A percentile compares a stretch with the other conserved stretches of the same genome.
Evolutionary conservation across 495 filamentous ascomycete genomes (phyloP).

Genomic region (Eremomyces bilateralis): DNA sequence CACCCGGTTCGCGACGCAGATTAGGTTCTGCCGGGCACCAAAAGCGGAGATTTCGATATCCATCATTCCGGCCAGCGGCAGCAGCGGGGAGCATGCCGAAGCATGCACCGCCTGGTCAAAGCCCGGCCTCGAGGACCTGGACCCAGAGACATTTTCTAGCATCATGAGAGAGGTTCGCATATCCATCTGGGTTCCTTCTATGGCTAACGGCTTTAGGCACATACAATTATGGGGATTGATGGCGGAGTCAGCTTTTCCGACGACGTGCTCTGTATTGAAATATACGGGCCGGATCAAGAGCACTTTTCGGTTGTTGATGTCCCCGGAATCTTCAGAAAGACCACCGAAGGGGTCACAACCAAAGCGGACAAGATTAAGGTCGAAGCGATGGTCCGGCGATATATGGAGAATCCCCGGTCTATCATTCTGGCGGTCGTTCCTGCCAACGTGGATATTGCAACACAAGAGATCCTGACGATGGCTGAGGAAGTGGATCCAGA

Average conservation of each 20-base stretch:
- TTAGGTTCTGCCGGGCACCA: conserved; percentile 25
- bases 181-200: too few species aligned
- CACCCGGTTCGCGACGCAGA: conserved; percentile 37
- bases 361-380: conserved; percentile 11
- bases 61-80: conserved; percentile 16
- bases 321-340: conserved; percentile 9
- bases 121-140: too few species aligned
- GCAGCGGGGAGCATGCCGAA: too few species aligned
- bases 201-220: too few species aligned
- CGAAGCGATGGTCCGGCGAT: conserved; percentile 7
- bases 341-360: conserved; percentile 5
- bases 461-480: conserved; percentile 11
- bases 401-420: conserved; percentile 9
- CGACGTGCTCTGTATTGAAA: background rate
- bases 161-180: too few species aligned
- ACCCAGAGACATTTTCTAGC: too few species aligned
- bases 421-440: conserved; percentile 17
- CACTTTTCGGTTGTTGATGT: conserved; percentile 2
- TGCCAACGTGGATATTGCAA: conserved; percentile 13
- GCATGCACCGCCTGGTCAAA: too few species aligned
- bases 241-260: conserved; percentile 1
- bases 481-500: conserved; percentile 10
- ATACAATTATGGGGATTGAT: too few species aligned
- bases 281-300: background rate
- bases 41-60: conserved; percentile 6